These are phyloP conservation scores for Caloboletus inedulis DNA, from an alignment of 1,284 basidiomycete genomes.

Conservation along the genomic window DNA sequence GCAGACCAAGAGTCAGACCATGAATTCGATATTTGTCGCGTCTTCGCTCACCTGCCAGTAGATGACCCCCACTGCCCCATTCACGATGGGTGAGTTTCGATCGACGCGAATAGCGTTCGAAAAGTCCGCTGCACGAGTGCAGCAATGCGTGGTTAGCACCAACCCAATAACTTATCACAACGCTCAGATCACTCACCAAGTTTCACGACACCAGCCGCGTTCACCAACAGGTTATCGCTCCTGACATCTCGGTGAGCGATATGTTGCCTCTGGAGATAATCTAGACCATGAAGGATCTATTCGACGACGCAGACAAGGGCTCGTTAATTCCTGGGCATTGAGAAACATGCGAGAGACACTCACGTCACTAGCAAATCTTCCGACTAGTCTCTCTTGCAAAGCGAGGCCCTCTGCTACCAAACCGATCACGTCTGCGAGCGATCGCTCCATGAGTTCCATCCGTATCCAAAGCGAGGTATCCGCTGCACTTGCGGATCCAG, in stretches of 20 bases:
- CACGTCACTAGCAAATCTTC: slow-evolving; percentile 71
- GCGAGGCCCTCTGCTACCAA: slow-evolving; percentile 57
- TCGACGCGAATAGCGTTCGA: slow-evolving; percentile 64
- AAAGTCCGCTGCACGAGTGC: slow-evolving; percentile 60
- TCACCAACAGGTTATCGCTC: slow-evolving; percentile 74
- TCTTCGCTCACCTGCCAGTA: slow-evolving; percentile 60
- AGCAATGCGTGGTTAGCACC: slow-evolving; percentile 8
- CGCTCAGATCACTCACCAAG: slow-evolving; percentile 50
- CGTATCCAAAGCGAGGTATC: slow-evolving; percentile 65
- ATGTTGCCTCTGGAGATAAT: slow-evolving; percentile 56
- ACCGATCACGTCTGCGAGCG: slow-evolving; percentile 71
- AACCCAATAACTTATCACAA: not conserved
- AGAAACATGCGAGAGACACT: slow-evolving; percentile 31
- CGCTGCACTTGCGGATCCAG: not conserved
- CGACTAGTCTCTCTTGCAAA: slow-evolving; percentile 62
- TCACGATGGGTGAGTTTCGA: slow-evolving; percentile 44
- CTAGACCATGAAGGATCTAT: slow-evolving; percentile 61
- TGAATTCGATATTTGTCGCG: not conserved
- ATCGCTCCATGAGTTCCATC: slow-evolving; percentile 84
- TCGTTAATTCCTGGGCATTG: not conserved
- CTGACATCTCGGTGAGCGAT: slow-evolving; percentile 78
- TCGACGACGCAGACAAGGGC: not conserved
- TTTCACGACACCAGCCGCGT: slow-evolving; percentile 63
- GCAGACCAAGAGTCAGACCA: slow-evolving; percentile 11
- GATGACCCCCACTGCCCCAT: slow-evolving; percentile 62